Conservation (phyloP, 177 flowering plant genomes). For the Vitis hybrid region DNA sequence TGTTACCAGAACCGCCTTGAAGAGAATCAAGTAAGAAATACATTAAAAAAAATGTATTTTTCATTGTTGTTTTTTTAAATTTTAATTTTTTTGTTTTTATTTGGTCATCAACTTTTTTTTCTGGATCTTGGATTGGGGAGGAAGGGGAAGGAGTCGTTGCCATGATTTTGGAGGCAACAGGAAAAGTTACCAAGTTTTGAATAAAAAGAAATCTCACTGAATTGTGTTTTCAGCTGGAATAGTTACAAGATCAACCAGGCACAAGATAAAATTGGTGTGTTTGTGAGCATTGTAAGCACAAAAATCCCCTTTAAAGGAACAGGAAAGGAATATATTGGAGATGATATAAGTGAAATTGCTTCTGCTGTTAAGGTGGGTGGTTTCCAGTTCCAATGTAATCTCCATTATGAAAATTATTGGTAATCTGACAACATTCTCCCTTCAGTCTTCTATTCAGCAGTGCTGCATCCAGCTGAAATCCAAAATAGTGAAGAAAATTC, state of each 20-base stretch:
- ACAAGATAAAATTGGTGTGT: conserved; percentile 95
- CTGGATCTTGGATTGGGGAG: neutral
- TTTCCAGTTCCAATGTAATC: neutral
- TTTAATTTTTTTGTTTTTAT: neutral
- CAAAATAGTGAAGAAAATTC: conserved; percentile 87
- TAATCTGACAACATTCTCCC: conserved; percentile 20
- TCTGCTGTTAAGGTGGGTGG: conserved; percentile 83
- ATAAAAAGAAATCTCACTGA: conserved; percentile 13
- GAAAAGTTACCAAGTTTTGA: neutral
- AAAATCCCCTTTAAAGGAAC: conserved; percentile 99
- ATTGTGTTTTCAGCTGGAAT: conserved; percentile 66
- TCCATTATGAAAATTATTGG: neutral
- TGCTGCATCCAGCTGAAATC: conserved; percentile 90
- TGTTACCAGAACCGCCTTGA: conserved; percentile 90
- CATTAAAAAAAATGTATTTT: neutral
- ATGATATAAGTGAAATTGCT: conserved; percentile 93
- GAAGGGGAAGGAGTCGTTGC: neutral
- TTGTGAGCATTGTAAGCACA: conserved; percentile 97
- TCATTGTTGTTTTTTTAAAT: neutral
- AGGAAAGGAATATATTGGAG: conserved; percentile 98
- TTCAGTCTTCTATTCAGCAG: conserved; percentile 81
- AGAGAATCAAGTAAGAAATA: conserved; percentile 80
- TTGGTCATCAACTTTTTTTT: too few species aligned
- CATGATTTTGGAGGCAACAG: neutral
- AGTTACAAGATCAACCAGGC: conserved; percentile 92